Conservation (phyloP, 805 yeast genomes). For the Diddensiella transvaalensis region DNA sequence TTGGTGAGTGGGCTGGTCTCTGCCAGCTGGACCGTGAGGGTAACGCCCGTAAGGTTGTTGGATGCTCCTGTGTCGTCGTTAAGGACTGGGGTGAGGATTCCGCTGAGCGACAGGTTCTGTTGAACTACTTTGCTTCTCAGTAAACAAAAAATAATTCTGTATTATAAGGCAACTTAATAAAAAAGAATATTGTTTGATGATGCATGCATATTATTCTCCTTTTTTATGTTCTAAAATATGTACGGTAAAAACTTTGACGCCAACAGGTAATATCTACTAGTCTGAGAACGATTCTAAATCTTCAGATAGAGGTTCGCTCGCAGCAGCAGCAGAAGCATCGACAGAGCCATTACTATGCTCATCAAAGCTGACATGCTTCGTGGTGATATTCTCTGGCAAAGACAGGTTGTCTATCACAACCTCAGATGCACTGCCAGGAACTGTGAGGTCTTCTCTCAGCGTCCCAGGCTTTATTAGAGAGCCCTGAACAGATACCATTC, state of each 20-base stretch:
- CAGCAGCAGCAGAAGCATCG: too few relatives aligned
- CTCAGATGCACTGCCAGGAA: conserved; percentile 47
- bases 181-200: too few relatives aligned
- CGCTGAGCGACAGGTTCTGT: conserved; percentile 91
- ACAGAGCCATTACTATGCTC: conserved; percentile 4
- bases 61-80: conserved; percentile 99
- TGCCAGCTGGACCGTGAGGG: conserved; percentile 99
- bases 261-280: too few relatives aligned
- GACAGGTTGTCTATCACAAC: conserved; percentile 50
- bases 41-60: conserved; percentile 99
- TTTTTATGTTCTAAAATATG: too few relatives aligned
- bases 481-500: conserved; percentile 85
- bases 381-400: conserved; percentile 1
- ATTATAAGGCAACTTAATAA: too few relatives aligned
- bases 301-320: too few relatives aligned
- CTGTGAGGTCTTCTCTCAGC: conserved; percentile 70
- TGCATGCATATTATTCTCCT: too few relatives aligned
- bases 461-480: conserved; percentile 61
- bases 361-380: conserved; percentile 19
- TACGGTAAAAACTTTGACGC: too few relatives aligned
- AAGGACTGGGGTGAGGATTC: conserved; percentile 99
- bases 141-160: conserved; percentile 34
- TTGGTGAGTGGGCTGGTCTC: conserved; percentile 99
- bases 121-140: conserved; percentile 93
- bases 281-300: too few relatives aligned